Percentiles rank a stretch among this genome's conserved stretches.
phyloP scores from a whole-genome alignment of 2,329 filamentous ascomycete genomes.

The Xylariomycetidae sp. region DNA sequence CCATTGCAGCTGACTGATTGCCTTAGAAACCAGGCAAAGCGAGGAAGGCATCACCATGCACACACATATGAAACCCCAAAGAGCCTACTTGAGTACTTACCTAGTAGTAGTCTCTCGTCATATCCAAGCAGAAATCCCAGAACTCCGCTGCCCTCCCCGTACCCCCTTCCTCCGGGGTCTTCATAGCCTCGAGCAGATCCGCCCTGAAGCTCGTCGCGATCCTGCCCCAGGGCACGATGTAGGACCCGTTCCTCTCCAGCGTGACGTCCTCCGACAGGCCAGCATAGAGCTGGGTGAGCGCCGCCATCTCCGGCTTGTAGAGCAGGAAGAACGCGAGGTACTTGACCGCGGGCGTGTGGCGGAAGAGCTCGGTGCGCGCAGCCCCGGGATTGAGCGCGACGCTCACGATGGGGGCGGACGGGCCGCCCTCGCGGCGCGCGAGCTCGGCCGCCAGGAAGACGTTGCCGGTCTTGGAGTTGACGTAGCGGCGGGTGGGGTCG shows the following conservation, averaged over 20 bases:
- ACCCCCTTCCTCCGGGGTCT: slow-evolving; percentile 6
- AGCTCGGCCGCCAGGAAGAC: slow-evolving; percentile 14
- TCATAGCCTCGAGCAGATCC: slow-evolving; percentile 8
- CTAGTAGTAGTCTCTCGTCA: slow-evolving; percentile 5
- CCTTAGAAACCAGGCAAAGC: too few species aligned
- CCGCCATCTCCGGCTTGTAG: slow-evolving; percentile 8
- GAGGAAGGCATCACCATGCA: too few species aligned
- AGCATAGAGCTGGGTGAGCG: slow-evolving; percentile 8
- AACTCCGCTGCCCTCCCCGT: slow-evolving; percentile 11
- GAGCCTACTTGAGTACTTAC: too few species aligned
- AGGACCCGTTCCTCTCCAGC: slow-evolving; percentile 6
- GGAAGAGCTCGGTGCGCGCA: slow-evolving; percentile 15
- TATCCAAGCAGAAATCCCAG: slow-evolving; percentile 9
- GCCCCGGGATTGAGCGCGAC: slow-evolving; percentile 13
- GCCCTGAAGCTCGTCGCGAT: slow-evolving; percentile 3
- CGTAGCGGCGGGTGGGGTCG: too few species aligned
- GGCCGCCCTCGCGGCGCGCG: too few species aligned
- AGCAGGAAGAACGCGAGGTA: slow-evolving; percentile 13
- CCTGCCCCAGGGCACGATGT: slow-evolving; percentile 10
- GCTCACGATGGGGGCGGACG: too few species aligned
- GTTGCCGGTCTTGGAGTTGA: slow-evolving; percentile 16
- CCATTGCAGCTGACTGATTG: too few species aligned
- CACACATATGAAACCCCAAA: too few species aligned
- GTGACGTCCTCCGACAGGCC: slow-evolving; percentile 7
- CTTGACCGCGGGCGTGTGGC: slow-evolving; percentile 10